Percentiles rank a stretch among this genome's conserved stretches.
These are phyloP conservation scores for Tilletia setariae DNA, from an alignment of 1,284 basidiomycete genomes.

Conservation along the genomic window DNA sequence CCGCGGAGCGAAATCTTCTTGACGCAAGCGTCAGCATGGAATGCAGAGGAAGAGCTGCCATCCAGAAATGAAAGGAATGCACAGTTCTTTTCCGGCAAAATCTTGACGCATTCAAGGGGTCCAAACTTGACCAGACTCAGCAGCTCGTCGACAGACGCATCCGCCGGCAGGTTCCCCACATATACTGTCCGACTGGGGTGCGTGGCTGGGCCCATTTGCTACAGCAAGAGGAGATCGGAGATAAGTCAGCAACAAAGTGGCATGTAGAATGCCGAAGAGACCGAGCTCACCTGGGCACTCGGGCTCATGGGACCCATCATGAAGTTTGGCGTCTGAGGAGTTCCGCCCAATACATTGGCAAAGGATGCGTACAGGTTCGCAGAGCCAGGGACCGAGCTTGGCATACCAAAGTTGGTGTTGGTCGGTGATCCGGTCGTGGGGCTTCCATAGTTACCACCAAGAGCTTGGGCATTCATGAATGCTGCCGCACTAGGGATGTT, in stretches of 20 bases:
- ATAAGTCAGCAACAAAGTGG: background rate
- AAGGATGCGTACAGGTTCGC: conserved; percentile 5
- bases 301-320: background rate
- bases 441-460: background rate
- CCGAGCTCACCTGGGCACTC: background rate
- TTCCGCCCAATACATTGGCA: conserved; percentile 1
- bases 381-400: background rate
- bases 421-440: background rate
- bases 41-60: conserved; percentile 45
- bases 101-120: conserved; percentile 87
- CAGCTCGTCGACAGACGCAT: conserved; percentile 92
- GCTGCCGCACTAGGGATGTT: background rate
- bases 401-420: background rate
- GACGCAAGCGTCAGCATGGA: conserved; percentile 52
- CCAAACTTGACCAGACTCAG: conserved; percentile 97
- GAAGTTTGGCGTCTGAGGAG: background rate
- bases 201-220: background rate
- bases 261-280: background rate
- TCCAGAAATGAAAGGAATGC: conserved; percentile 76
- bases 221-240: background rate
- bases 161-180: conserved; percentile 91
- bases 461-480: conserved; percentile 12
- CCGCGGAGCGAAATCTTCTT: conserved; percentile 50
- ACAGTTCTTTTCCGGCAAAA: conserved; percentile 95
- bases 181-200: conserved; percentile 87